phyloP scores from a whole-genome alignment of 2,329 filamentous ascomycete genomes.

The Exserohilum rostratum region DNA sequence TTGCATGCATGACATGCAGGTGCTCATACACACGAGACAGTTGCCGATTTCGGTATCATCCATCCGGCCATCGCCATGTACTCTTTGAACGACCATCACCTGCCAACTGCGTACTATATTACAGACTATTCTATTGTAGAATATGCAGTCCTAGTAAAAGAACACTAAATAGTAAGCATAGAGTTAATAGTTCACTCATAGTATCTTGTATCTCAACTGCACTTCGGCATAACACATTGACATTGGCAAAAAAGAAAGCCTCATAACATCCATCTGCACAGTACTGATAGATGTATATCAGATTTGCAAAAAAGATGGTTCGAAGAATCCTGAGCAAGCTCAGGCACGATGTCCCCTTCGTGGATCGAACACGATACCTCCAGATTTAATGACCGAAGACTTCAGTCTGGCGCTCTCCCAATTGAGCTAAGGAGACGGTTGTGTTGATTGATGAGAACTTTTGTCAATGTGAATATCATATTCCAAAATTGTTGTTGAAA shows the following conservation, averaged over 20 bases:
- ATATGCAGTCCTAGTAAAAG: background rate
- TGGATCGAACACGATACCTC: conserved; percentile 27
- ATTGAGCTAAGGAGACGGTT: conserved; percentile 28
- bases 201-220: too few relatives aligned
- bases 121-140: too few relatives aligned
- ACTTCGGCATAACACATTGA: too few relatives aligned
- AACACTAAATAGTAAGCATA: too few relatives aligned
- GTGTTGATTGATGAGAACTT: conserved; percentile 8
- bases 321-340: conserved; percentile 20
- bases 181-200: too few relatives aligned
- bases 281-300: accelerated
- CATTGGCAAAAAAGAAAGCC: background rate
- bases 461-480: background rate
- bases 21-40: background rate
- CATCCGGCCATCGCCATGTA: background rate
- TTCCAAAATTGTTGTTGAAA: too few relatives aligned
- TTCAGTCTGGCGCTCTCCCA: conserved; percentile 29
- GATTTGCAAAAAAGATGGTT: conserved; percentile 12
- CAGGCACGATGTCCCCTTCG: conserved; percentile 25
- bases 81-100: background rate
- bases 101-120: background rate
- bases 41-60: background rate
- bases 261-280: background rate
- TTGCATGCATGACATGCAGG: conserved; percentile 3
- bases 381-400: conserved; percentile 26